Evolutionary conservation across 768 basidiomycete genomes (phyloP), one percentile per base, ranked within the genome.

Genomic region (Mycena leptocephala): DNA sequence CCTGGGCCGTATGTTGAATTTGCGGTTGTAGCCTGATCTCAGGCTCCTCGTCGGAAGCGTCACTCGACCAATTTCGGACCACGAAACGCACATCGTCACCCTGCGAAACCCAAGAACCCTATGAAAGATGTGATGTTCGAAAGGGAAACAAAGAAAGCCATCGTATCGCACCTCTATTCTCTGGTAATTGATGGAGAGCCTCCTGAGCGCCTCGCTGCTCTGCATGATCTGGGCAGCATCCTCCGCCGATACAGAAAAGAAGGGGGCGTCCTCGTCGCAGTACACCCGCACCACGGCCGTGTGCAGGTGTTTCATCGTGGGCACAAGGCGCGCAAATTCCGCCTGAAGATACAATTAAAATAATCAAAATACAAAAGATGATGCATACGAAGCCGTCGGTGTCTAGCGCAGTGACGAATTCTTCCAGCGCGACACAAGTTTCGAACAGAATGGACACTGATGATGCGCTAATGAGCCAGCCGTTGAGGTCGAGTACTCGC

Each of bases 401-500:
- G 14, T 87, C 84, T 0, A 83, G 80, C 10, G 83, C 82, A 1
- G 88, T 48, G 7, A 74, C 39, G 20, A 90, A 62, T 51, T 86
- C 85, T 69, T 90, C 88, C 46, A 91, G 74, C 2, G 24, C 16
- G 2, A 28, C 30, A 67, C 88, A 90, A 0, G 61, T 72, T 13
- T 35, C 64, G 48, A 87, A 82, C 0, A 91, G 61, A 2, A 59
- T 53, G 32, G 70, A 76, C 22, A 88, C 70, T 4, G 80, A 79
- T 2, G 79, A 56, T 10, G 77, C 74, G 9, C 85, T 80, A 16
- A 90, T 76, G 72, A 86, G 87, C 1, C 80, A 83, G 1, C 78
- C 74, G 16, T 78, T 78, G 41, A 88, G 81, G 46, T 85, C 79
- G 33, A 89, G 78, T 16, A 82, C 71, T 22, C 82, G 82, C 10